Base-by-base conservation (phyloP, 139 green algal genomes). In the Microglena sp. region DNA sequence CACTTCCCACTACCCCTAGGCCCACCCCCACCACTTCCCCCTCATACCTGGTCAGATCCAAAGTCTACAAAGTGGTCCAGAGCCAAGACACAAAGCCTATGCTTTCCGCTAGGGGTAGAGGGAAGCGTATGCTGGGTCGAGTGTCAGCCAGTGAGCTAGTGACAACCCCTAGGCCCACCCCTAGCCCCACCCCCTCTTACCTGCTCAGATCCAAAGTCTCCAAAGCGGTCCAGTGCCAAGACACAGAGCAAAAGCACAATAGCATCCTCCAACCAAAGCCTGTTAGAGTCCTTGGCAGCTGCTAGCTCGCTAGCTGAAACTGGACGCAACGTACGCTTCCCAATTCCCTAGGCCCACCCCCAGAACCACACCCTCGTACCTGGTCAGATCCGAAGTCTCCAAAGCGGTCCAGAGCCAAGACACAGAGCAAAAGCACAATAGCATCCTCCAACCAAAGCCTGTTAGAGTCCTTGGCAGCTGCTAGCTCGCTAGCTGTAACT, bases 391-490 rank as follows among this genome's bases (percentile, higher is more conserved):
- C 80, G 62, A 87, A 99, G 82, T 99, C 93, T 0, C 82, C 87
- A 74, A 98, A 94, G 8, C 90, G 73, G 80, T 99, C 93, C 55
- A 99, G 84, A 11, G 89, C 85, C 45, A 99, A 83, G 62, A 97
- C 78, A 62, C 84, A 92, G 63, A 97, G 73, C 77, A 98, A 75
- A 40, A 89, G 82, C 43, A 89, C 61, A 11, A 82, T 64, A 60
- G 77, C 86, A 69, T 96, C 88, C 60, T 94, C 81, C 58, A 97
- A 78, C 82, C 88, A 96, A 1, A 55, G 57, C 11, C 30, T 43
- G 70, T 96, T 94, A 28, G 79, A 75, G 0, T 54, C 32, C 0
- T 27, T 44, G 0, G 85, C 86, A 0, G 66, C 72, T 0, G 67
- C 61, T 7, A 82, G 76, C 21, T 77, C 62, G 1, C 72, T 63